These are phyloP conservation scores for Aspergillus viridinutans DNA, from an alignment of 2,329 filamentous ascomycete genomes.

Conservation along the genomic window DNA sequence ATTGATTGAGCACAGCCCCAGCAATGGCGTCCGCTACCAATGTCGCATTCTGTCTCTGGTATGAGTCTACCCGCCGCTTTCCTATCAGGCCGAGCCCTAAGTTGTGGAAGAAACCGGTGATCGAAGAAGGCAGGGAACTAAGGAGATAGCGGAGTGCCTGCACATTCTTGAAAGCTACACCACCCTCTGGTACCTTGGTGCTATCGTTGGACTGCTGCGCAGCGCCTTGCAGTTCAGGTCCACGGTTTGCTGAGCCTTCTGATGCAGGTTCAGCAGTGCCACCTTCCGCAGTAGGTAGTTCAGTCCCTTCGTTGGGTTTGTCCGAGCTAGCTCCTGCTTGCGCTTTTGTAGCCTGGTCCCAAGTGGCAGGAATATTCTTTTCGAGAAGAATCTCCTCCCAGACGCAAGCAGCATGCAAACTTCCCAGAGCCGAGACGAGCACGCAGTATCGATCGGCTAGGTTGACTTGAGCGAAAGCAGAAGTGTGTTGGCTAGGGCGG, in stretches of 20 bases:
- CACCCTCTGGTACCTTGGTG: slow-evolving; percentile 24
- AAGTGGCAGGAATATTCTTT: slow-evolving; percentile 63
- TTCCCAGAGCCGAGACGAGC: slow-evolving; percentile 71
- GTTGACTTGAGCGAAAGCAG: slow-evolving; percentile 71
- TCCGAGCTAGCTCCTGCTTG: slow-evolving; percentile 35
- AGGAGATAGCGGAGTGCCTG: slow-evolving; percentile 72
- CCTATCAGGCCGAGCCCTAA: slow-evolving; percentile 77
- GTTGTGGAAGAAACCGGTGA: slow-evolving; percentile 81
- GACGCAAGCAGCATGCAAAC: slow-evolving; percentile 73
- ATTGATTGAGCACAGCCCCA: slow-evolving; percentile 63
- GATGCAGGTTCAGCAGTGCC: slow-evolving; percentile 17
- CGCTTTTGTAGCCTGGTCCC: slow-evolving; percentile 46
- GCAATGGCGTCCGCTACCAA: slow-evolving; percentile 67
- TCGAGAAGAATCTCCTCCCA: slow-evolving; percentile 77
- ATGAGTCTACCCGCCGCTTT: slow-evolving; percentile 66
- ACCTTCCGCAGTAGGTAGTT: slow-evolving; percentile 17
- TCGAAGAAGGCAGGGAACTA: slow-evolving; percentile 70
- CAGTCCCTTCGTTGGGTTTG: slow-evolving; percentile 39
- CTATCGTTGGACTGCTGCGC: slow-evolving; percentile 15
- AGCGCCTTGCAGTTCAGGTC: slow-evolving; percentile 13
- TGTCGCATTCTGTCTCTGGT: slow-evolving; percentile 57
- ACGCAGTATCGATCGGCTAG: slow-evolving; percentile 76
- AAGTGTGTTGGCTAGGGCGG: slow-evolving; percentile 55
- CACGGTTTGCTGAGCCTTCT: slow-evolving; percentile 18
- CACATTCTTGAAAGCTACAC: slow-evolving; percentile 66